Evolutionary conservation across 1,139 yeast species (phyloP).

Genomic region (Wickerhamomyces sp.): DNA sequence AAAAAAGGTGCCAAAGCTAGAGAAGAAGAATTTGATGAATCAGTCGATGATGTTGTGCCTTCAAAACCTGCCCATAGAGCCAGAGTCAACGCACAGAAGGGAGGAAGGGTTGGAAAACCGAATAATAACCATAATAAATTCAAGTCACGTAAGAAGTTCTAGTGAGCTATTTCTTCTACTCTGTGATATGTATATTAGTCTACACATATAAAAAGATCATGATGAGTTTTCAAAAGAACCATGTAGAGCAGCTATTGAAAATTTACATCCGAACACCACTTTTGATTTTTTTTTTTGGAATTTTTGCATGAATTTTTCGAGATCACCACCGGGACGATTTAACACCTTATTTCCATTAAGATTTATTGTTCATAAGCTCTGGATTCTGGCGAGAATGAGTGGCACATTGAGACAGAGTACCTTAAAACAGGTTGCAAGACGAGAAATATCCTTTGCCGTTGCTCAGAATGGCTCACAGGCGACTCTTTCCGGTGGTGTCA

Average conservation of each 20-base stretch:
- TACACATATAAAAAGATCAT: no score
- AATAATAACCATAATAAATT: constrained; percentile 35
- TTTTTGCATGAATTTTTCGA: neutral
- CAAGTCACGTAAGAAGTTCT: constrained; percentile 56
- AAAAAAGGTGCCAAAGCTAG: constrained; percentile 55
- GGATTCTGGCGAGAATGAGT: neutral
- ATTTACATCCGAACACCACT: neutral
- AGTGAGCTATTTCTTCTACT: constrained; percentile 2
- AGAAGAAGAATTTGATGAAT: constrained; percentile 53
- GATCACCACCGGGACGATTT: constrained; percentile 1
- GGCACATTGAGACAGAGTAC: neutral
- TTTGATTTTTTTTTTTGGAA: neutral
- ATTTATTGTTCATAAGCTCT: no score
- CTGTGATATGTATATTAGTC: no score
- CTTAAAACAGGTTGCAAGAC: constrained; percentile 1
- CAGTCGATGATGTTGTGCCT: constrained; percentile 36
- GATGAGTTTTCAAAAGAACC: no score
- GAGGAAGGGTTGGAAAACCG: constrained; percentile 27
- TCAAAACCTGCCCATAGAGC: constrained; percentile 16
- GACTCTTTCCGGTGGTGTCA: neutral
- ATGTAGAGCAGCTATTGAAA: neutral
- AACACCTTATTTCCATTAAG: no score
- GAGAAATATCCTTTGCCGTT: constrained; percentile 10
- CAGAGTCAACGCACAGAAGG: constrained; percentile 13
- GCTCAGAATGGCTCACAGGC: constrained; percentile 1